A percentile compares a stretch with the other conserved stretches of the same genome.
These are phyloP conservation scores for Nissolia schottii DNA, from an alignment of 306 rosid species.

Conservation along the genomic window DNA sequence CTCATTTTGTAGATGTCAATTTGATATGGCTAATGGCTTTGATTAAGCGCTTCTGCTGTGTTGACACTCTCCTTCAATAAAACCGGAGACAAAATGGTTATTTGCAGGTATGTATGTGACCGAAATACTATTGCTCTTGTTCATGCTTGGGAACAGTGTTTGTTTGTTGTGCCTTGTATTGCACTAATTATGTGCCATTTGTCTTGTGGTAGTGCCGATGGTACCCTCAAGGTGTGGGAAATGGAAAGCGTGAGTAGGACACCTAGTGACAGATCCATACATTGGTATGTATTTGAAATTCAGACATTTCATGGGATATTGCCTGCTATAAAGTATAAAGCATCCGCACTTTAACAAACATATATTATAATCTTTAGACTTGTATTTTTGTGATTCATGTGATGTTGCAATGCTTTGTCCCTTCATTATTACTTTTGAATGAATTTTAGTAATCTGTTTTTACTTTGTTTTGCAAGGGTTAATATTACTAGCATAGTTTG, in stretches of 20 bases:
- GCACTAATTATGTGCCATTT: background rate
- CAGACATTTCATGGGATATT: too few relatives aligned
- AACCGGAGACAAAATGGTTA: slow-evolving; percentile 64
- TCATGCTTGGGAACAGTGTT: background rate
- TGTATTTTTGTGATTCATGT: background rate
- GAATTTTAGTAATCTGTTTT: too few relatives aligned
- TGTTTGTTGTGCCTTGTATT: background rate
- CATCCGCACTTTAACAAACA: too few relatives aligned
- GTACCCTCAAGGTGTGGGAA: slow-evolving; percentile 63
- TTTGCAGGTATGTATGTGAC: slow-evolving; percentile 59
- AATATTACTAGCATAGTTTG: too few relatives aligned
- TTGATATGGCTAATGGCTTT: too few relatives aligned
- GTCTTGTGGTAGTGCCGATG: slow-evolving; percentile 50
- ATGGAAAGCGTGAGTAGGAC: slow-evolving; percentile 34
- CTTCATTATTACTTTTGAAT: too few relatives aligned
- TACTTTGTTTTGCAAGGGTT: too few relatives aligned
- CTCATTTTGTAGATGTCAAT: too few relatives aligned
- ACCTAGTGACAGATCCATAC: slow-evolving; percentile 36
- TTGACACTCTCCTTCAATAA: slow-evolving; percentile 64
- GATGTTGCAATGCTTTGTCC: background rate
- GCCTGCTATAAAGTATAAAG: too few relatives aligned
- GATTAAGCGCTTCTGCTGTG: slow-evolving; percentile 59
- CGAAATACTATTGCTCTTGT: background rate
- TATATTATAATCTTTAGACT: too few relatives aligned
- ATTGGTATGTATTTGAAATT: slow-evolving; percentile 50